These are phyloP conservation scores for Coemansia sp. DNA, from an alignment of 192 early-diverging fungal species.

Conservation along the genomic window DNA sequence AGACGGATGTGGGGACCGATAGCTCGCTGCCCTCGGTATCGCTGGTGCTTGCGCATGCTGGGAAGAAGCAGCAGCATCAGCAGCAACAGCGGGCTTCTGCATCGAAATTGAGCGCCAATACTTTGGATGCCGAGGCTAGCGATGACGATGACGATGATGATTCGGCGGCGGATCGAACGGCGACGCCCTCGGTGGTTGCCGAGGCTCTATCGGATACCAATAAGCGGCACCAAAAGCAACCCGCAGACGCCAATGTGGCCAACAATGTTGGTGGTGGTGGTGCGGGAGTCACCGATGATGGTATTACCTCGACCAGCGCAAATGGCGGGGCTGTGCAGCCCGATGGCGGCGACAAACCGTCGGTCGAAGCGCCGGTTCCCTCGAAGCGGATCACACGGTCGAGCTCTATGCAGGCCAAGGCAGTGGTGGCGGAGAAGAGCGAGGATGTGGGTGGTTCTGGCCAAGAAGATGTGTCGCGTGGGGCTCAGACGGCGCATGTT, in stretches of 20 bases:
- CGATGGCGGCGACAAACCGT: not conserved
- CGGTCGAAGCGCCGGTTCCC: not conserved
- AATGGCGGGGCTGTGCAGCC: not conserved
- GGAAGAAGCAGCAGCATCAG: not conserved
- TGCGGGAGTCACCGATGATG: not conserved
- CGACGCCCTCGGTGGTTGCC: not conserved
- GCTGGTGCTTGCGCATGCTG: not conserved
- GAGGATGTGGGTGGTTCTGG: not conserved
- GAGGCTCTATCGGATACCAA: not conserved
- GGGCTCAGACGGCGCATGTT: too few species aligned
- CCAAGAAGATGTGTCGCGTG: too few species aligned
- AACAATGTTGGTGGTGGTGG: not conserved
- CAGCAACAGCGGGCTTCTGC: too few species aligned
- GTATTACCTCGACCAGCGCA: not conserved
- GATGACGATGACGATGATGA: too few species aligned
- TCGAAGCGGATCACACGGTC: not conserved
- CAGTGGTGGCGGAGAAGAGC: not conserved
- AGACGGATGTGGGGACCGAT: not conserved
- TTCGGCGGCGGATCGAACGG: not conserved
- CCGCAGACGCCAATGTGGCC: not conserved
- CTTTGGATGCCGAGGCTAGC: not conserved
- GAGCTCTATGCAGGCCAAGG: not conserved
- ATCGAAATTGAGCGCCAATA: too few species aligned
- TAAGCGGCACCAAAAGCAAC: not conserved
- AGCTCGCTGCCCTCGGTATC: not conserved